phyloP scores from a whole-genome alignment of 2,329 filamentous ascomycete genomes.

The Colletotrichum simmondsii region DNA sequence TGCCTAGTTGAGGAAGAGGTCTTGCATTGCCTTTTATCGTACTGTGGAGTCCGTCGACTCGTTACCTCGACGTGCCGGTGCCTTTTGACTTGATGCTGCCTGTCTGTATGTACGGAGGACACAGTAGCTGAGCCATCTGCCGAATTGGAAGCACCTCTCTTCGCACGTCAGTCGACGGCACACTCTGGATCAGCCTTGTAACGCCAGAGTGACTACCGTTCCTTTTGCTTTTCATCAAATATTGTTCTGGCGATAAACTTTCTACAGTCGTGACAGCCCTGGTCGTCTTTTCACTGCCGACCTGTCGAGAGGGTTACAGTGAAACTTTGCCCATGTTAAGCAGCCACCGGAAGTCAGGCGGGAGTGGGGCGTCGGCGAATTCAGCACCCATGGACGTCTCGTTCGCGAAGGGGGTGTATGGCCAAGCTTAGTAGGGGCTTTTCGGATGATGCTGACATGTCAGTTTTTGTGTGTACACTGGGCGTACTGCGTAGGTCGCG shows the following conservation, averaged over 20 bases:
- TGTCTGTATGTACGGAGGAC: background rate
- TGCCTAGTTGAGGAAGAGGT: background rate
- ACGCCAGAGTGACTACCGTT: background rate
- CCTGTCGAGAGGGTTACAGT: background rate
- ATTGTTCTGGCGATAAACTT: no score
- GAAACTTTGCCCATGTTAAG: background rate
- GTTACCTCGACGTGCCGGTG: background rate
- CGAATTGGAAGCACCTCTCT: background rate
- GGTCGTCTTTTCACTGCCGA: background rate
- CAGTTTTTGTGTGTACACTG: background rate
- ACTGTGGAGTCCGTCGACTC: background rate
- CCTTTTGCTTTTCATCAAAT: no score
- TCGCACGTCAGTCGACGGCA: background rate
- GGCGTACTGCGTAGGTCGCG: background rate
- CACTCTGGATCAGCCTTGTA: background rate
- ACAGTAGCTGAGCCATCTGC: background rate
- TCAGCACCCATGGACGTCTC: background rate
- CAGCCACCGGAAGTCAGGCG: constrained; percentile 1
- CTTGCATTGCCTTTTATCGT: background rate
- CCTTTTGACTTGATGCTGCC: background rate
- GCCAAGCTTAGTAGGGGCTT: background rate
- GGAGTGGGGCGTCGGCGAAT: constrained; percentile 19
- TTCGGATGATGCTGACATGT: background rate
- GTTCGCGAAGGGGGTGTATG: background rate
- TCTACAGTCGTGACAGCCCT: no score